phyloP scores from a whole-genome alignment of 805 yeast genomes.

The Starmera dryadoides region DNA sequence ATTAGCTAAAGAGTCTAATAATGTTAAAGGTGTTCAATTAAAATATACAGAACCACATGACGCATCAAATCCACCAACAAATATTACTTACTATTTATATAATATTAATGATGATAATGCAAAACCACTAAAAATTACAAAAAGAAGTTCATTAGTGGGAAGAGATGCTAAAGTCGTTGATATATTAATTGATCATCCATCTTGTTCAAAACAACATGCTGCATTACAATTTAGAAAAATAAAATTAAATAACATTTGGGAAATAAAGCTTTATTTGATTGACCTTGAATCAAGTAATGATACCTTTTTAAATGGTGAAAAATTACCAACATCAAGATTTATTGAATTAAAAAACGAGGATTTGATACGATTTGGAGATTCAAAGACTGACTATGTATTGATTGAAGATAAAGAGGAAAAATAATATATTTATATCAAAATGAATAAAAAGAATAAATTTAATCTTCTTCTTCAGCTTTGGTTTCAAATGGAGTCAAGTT shows the following conservation, averaged over 20 bases:
- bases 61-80: slow-evolving; percentile 21
- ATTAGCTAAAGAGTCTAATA: slow-evolving; percentile 32
- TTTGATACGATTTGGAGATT: slow-evolving; percentile 31
- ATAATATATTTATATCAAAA: no score
- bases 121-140: slow-evolving; percentile 19
- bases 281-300: slow-evolving; percentile 44
- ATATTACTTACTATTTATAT: slow-evolving; percentile 20
- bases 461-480: slow-evolving; percentile 42
- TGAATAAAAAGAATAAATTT: background rate
- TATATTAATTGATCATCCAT: slow-evolving; percentile 25
- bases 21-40: slow-evolving; percentile 26
- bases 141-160: slow-evolving; percentile 28
- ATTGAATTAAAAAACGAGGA: slow-evolving; percentile 36
- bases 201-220: slow-evolving; percentile 42
- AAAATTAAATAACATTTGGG: slow-evolving; percentile 2
- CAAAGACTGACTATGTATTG: slow-evolving; percentile 23
- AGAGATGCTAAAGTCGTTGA: slow-evolving; percentile 29
- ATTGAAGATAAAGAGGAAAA: slow-evolving; percentile 2
- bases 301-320: slow-evolving; percentile 33
- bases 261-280: slow-evolving; percentile 33
- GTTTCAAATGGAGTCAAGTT: slow-evolving; percentile 66
- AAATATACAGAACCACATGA: slow-evolving; percentile 32
- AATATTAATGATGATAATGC: slow-evolving; percentile 18
- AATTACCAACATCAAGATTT: slow-evolving; percentile 32
- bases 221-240: slow-evolving; percentile 35